Conservation (phyloP, 768 basidiomycete genomes). For the Lactarius quietus region DNA sequence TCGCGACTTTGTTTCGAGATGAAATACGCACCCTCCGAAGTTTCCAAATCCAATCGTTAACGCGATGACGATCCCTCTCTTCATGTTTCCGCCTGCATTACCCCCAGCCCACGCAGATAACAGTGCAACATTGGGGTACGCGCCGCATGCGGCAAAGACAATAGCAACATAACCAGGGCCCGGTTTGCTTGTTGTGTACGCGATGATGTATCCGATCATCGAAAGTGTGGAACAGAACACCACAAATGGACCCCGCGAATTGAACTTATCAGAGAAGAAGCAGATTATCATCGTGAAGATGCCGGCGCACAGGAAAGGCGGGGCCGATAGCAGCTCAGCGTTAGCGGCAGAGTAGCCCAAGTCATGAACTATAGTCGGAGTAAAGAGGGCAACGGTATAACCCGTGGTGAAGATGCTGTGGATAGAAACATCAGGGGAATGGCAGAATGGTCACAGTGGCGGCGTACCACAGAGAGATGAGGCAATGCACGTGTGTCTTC, state of each 20-base stretch:
- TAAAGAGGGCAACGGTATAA: slow-evolving; percentile 42
- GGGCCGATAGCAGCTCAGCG: slow-evolving; percentile 39
- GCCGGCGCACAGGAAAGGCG: slow-evolving; percentile 35
- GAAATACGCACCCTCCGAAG: slow-evolving; percentile 43
- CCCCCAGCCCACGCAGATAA: slow-evolving; percentile 52
- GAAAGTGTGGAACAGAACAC: slow-evolving; percentile 42
- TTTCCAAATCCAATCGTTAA: slow-evolving; percentile 55
- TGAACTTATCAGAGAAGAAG: slow-evolving; percentile 36
- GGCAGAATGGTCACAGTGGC: no score
- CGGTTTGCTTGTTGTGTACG: slow-evolving; percentile 37
- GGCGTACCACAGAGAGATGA: slow-evolving; percentile 34
- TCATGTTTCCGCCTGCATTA: slow-evolving; percentile 54
- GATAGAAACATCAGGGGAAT: background rate
- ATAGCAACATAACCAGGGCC: slow-evolving; percentile 44
- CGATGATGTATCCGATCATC: slow-evolving; percentile 50
- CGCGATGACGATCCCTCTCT: slow-evolving; percentile 49
- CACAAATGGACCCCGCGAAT: slow-evolving; percentile 48
- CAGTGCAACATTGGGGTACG: slow-evolving; percentile 49
- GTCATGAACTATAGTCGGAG: slow-evolving; percentile 34
- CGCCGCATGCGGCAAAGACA: slow-evolving; percentile 49
- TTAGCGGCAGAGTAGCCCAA: slow-evolving; percentile 47
- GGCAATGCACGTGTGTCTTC: slow-evolving; percentile 36
- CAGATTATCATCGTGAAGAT: slow-evolving; percentile 32
- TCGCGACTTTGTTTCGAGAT: slow-evolving; percentile 23
- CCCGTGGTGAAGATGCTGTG: slow-evolving; percentile 43